Base-by-base conservation (phyloP, 179 eudicot genomes). In the Corrigiola litoralis region DNA sequence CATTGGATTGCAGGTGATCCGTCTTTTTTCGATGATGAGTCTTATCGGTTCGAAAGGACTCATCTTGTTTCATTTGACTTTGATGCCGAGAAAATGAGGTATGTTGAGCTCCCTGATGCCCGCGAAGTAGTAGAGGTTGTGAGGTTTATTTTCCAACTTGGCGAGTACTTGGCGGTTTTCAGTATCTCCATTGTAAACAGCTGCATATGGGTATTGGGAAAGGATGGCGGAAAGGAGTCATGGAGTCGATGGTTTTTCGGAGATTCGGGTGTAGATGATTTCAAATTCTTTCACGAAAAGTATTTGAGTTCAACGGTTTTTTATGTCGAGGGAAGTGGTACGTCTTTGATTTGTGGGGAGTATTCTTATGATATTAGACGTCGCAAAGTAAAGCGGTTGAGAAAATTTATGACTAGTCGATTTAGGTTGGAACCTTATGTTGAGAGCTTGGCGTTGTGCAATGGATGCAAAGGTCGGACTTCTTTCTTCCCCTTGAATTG, bases 41-140 rank as follows among this genome's bases (percentile, higher is more conserved):
- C 14, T 3, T 11, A 21, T 4, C 14, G 12, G 20, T 9, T 9
- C 21, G 7, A 32, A 32, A 6, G n/a, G 17, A 13, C 63, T 23
- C 50, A 59, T 37, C 53, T 63, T 64, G 33, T n/a, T 50, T 50
- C 68, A 3, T 17, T 64, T 8, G 6, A 49, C 58, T 49, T 64
- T 25, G 58, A 36, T 14, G 16, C 32, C 17, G 58, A 64, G 53
- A 36, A 14, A 14, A 36, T 64, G 20, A 38, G 17, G 2, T 16
- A 5, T 2, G 5, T 25, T 18, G 49, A 59, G 25, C 38, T 63
- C 21, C 54, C 67, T 10, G 12, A 9, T n/a, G 29, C 10, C 34
- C 12, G 6, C 0, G 55, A 21, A 2, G 40, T n/a, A 45, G 7
- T 0, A 12, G 17, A 10, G 2, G 16, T 20, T 17, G 8, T 41